Conservation (phyloP, 148 eudicot genomes). For the Nepenthes gracilis region DNA sequence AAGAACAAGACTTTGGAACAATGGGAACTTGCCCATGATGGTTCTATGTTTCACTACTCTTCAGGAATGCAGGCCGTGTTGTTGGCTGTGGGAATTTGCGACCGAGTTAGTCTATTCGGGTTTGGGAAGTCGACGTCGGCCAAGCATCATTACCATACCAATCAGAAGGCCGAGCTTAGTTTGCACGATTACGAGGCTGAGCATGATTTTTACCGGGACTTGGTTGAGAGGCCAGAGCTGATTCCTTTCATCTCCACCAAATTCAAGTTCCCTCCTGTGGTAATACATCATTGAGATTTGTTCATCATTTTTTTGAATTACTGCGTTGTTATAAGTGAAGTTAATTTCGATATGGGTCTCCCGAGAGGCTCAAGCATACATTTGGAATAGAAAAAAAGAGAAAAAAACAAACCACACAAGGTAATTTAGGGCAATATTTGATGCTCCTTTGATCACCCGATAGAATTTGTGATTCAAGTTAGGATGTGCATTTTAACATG, state of each 20-base stretch:
- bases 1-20: slow-evolving; percentile 34
- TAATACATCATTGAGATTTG: slow-evolving; percentile 38
- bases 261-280: slow-evolving; percentile 69
- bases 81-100: slow-evolving; percentile 77
- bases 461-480: no score
- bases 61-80: slow-evolving; percentile 93
- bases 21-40: slow-evolving; percentile 64
- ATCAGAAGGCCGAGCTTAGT: slow-evolving; percentile 65
- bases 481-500: no score
- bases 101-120: slow-evolving; percentile 63
- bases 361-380: no score
- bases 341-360: no score
- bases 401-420: no score
- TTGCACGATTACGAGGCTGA: slow-evolving; percentile 83
- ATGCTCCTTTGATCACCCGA: no score
- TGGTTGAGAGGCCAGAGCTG: slow-evolving; percentile 39
- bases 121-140: slow-evolving; percentile 60
- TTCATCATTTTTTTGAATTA: not conserved
- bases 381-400: no score
- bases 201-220: slow-evolving; percentile 62
- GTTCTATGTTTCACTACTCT: slow-evolving; percentile 73
- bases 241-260: slow-evolving; percentile 57
- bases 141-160: slow-evolving; percentile 88
- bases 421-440: no score
- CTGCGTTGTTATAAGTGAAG: no score